These are phyloP conservation scores for Lecanicillium sp. DNA, from an alignment of 2,329 filamentous ascomycete genomes.

Conservation along the genomic window DNA sequence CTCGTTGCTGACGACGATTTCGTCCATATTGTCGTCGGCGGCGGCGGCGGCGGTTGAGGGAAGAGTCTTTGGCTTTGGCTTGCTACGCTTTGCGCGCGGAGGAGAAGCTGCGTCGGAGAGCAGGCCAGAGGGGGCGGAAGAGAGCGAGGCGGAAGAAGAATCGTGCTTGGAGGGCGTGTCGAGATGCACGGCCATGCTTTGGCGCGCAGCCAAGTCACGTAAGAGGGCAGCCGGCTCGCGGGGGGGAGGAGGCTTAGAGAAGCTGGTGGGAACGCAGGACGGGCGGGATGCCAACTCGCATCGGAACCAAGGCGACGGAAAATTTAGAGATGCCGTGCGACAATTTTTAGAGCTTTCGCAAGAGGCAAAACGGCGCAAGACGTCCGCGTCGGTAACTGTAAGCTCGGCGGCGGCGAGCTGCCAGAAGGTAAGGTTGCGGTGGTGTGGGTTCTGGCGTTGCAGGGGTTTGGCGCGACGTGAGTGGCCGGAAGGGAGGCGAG, in stretches of 20 bases:
- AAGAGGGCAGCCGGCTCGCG: neutral
- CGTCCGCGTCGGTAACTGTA: too few species aligned
- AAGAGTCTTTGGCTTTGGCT: too few species aligned
- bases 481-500: conserved; percentile 10
- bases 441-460: conserved; percentile 4
- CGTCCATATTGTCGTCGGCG: conserved; percentile 32
- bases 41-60: conserved; percentile 12
- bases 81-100: conserved; percentile 11
- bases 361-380: too few species aligned
- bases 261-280: conserved; percentile 1
- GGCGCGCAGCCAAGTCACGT: neutral
- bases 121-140: conserved; percentile 42
- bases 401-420: too few species aligned
- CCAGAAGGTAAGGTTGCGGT: conserved; percentile 6
- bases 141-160: conserved; percentile 41
- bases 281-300: conserved; percentile 9
- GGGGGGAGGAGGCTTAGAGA: neutral
- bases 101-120: conserved; percentile 43
- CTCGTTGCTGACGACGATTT: conserved; percentile 40
- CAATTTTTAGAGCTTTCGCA: too few species aligned
- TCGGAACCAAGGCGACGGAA: too few species aligned
- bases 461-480: conserved; percentile 11
- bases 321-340: too few species aligned
- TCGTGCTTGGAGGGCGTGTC: conserved; percentile 32
- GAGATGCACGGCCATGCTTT: conserved; percentile 19